Evolutionary conservation across 257 asterid species (phyloP).

Genomic region (Solanum peruvianum): DNA sequence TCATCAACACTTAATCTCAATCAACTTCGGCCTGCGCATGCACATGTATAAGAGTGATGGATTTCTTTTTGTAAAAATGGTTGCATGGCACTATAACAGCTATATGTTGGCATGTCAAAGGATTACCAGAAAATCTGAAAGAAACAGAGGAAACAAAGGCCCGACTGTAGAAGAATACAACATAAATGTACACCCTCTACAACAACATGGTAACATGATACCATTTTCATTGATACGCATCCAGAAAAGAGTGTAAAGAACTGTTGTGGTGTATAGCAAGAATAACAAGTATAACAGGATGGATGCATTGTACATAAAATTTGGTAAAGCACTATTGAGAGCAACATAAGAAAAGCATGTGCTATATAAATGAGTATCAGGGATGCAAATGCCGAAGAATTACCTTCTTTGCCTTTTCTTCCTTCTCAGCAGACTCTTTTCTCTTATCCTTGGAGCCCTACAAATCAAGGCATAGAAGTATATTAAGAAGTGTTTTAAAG

Average conservation of each 20-base stretch:
- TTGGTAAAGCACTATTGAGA: not conserved
- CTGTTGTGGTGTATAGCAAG: not conserved
- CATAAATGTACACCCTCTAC: not conserved
- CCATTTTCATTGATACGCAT: not conserved
- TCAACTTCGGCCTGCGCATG: not conserved
- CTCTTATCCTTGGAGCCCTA: conserved; percentile 77
- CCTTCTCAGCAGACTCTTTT: conserved; percentile 72
- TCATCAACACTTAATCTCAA: not conserved
- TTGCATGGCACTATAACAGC: not conserved
- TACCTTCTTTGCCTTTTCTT: conserved; percentile 81
- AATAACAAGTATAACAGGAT: not conserved
- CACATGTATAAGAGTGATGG: not conserved
- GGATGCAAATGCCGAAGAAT: not conserved
- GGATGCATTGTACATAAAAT: not conserved
- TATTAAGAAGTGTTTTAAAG: not conserved
- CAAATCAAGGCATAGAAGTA: not conserved
- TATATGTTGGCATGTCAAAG: not conserved
- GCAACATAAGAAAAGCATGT: not conserved
- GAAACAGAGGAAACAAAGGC: not conserved
- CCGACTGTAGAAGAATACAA: not conserved
- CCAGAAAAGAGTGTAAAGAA: not conserved
- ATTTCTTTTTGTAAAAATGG: not conserved
- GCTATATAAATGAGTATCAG: not conserved
- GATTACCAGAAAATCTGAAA: not conserved
- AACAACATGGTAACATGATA: not conserved